These are phyloP conservation scores for Fusarium illudens DNA, from an alignment of 2,329 filamentous ascomycete genomes.

Conservation along the genomic window DNA sequence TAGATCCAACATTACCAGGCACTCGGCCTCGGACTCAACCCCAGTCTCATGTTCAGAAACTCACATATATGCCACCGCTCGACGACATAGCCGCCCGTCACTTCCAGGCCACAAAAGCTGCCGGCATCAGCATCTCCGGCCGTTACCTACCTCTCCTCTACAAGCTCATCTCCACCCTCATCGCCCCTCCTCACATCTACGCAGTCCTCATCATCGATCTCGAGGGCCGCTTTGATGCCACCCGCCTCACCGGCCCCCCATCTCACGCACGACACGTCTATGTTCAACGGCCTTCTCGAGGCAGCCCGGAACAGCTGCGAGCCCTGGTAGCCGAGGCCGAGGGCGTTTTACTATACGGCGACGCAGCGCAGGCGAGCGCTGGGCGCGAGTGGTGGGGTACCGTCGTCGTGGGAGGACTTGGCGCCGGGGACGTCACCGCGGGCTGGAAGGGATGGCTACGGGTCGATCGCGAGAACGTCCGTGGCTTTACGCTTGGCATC, in stretches of 20 bases:
- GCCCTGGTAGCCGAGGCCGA: slow-evolving; percentile 53
- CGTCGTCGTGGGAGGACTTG: slow-evolving; percentile 57
- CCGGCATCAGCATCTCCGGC: slow-evolving; percentile 60
- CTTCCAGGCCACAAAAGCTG: slow-evolving; percentile 57
- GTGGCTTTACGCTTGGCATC: slow-evolving; percentile 50
- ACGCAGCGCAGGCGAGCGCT: slow-evolving; percentile 50
- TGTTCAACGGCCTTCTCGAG: slow-evolving; percentile 54
- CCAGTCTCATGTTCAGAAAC: slow-evolving; percentile 37
- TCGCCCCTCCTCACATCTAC: slow-evolving; percentile 57
- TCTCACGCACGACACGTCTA: slow-evolving; percentile 60
- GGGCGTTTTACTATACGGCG: slow-evolving; percentile 61
- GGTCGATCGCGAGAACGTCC: slow-evolving; percentile 55
- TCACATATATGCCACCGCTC: slow-evolving; percentile 55
- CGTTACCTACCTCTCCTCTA: slow-evolving; percentile 65
- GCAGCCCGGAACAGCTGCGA: slow-evolving; percentile 41
- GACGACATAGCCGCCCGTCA: slow-evolving; percentile 57
- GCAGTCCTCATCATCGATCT: slow-evolving; percentile 64
- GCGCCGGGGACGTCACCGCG: slow-evolving; percentile 45
- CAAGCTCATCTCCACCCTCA: slow-evolving; percentile 60
- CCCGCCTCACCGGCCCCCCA: slow-evolving; percentile 51
- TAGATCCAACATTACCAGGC: slow-evolving; percentile 21
- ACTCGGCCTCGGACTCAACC: slow-evolving; percentile 23
- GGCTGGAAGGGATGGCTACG: slow-evolving; percentile 61
- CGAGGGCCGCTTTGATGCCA: slow-evolving; percentile 63
- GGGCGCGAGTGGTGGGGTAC: slow-evolving; percentile 67